These are phyloP conservation scores for Coemansia brasiliensis DNA, from an alignment of 192 early-diverging fungal species.

Conservation along the genomic window DNA sequence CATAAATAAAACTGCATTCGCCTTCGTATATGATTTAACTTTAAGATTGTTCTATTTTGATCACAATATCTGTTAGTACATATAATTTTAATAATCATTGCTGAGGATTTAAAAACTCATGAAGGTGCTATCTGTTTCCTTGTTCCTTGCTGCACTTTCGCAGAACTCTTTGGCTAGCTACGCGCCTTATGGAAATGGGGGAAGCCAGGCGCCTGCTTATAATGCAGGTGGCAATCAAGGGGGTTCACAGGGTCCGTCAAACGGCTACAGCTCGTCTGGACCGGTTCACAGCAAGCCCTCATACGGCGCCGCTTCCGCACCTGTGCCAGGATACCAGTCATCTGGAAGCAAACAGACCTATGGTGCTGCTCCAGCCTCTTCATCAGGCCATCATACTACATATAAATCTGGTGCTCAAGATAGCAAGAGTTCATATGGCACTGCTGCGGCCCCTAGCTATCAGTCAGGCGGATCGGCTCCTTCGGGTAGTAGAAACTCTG, in stretches of 20 bases:
- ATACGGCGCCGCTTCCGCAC: conserved; percentile 13
- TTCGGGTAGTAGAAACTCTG: background rate
- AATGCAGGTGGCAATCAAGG: background rate
- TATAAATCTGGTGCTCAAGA: background rate
- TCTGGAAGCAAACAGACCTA: background rate
- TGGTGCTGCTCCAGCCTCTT: conserved; percentile 13
- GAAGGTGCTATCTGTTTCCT: conserved; percentile 27
- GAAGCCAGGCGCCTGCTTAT: background rate
- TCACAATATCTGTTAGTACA: background rate
- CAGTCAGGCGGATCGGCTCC: conserved; percentile 7
- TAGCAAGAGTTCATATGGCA: background rate
- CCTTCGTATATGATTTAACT: no score
- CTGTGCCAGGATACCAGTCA: conserved; percentile 11
- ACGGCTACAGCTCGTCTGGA: background rate
- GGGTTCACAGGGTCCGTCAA: background rate
- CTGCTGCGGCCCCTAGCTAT: conserved; percentile 1
- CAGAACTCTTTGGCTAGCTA: conserved; percentile 14
- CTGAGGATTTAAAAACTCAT: conserved; percentile 17
- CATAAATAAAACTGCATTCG: no score
- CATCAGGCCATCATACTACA: background rate
- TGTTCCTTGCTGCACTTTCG: conserved; percentile 26
- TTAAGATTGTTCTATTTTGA: background rate
- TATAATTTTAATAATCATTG: background rate
- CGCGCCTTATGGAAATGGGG: background rate
- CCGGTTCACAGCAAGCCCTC: background rate